Conservation (phyloP, 768 basidiomycete genomes). For the Mycena belliarum region DNA sequence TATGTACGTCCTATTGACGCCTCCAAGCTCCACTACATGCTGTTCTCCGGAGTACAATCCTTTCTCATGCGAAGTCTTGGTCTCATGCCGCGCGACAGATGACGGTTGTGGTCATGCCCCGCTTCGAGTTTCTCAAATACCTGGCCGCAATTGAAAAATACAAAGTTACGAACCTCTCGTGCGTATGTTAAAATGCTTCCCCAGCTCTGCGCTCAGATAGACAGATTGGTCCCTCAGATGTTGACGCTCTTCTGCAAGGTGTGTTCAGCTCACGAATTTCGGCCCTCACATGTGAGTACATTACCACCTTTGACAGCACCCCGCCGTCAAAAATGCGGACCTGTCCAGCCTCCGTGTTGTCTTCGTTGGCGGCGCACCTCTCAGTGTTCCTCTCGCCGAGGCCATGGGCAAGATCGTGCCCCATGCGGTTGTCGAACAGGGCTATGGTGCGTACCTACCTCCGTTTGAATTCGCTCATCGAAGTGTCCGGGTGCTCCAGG, state of each 20-base stretch:
- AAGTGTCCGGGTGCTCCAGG: too few species aligned
- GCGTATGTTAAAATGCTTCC: conserved; percentile 2
- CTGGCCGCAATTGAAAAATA: conserved; percentile 31
- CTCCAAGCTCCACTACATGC: conserved; percentile 1
- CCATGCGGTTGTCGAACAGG: conserved; percentile 39
- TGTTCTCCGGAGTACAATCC: conserved; percentile 3
- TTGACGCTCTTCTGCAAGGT: conserved; percentile 39
- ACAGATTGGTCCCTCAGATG: conserved; percentile 38
- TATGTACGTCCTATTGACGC: background rate
- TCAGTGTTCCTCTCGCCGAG: conserved; percentile 35
- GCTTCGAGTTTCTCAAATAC: conserved; percentile 40
- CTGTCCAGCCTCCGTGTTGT: conserved; percentile 31
- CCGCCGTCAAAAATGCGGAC: conserved; percentile 25
- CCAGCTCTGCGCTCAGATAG: background rate
- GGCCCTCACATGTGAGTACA: too few species aligned
- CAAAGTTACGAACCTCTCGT: conserved; percentile 40
- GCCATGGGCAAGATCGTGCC: conserved; percentile 35
- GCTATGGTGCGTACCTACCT: conserved; percentile 29
- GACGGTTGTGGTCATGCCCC: conserved; percentile 39
- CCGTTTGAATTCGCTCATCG: background rate
- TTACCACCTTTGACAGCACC: too few species aligned
- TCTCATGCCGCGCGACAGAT: conserved; percentile 20
- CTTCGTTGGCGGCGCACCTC: conserved; percentile 40
- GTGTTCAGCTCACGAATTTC: too few species aligned
- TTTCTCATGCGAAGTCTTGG: background rate